Evolutionary conservation across 805 yeast genomes (phyloP).

Genomic region (Ogataea thermomethanolica): DNA sequence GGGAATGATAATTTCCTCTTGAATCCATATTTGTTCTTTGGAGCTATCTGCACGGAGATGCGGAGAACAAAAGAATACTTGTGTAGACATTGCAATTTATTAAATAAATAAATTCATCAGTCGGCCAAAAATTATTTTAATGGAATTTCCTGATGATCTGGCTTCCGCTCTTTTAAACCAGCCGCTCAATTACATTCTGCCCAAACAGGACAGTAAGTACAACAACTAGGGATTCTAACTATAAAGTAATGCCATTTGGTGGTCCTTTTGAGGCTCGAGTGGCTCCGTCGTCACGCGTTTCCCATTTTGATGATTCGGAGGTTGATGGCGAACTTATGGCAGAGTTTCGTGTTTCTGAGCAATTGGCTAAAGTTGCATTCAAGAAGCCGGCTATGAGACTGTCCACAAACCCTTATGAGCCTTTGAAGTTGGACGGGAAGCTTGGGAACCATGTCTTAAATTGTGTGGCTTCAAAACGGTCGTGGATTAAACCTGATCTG

Average conservation of each 20-base stretch:
- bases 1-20: slow-evolving; percentile 44
- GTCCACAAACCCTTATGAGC: background rate
- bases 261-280: slow-evolving; percentile 26
- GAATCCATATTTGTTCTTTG: slow-evolving; percentile 44
- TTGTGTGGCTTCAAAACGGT: slow-evolving; percentile 14
- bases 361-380: slow-evolving; percentile 28
- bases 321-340: slow-evolving; percentile 29
- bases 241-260: slow-evolving; percentile 24
- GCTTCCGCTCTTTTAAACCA: slow-evolving; percentile 23
- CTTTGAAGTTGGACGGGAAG: background rate
- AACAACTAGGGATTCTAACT: background rate
- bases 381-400: slow-evolving; percentile 32
- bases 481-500: slow-evolving; percentile 26
- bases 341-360: slow-evolving; percentile 21
- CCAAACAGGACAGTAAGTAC: slow-evolving; percentile 38
- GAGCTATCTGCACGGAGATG: slow-evolving; percentile 11
- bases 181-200: slow-evolving; percentile 38
- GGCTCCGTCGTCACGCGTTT: slow-evolving; percentile 7
- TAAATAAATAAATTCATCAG: background rate
- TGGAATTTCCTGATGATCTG: slow-evolving; percentile 14
- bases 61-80: slow-evolving; percentile 17
- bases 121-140: background rate
- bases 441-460: slow-evolving; percentile 18
- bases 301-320: background rate
- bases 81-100: slow-evolving; percentile 22